Evolutionary conservation across 129 eudicot species (phyloP), one percentile per base, ranked within the genome.

Genomic region (Pulicaria dysenterica): DNA sequence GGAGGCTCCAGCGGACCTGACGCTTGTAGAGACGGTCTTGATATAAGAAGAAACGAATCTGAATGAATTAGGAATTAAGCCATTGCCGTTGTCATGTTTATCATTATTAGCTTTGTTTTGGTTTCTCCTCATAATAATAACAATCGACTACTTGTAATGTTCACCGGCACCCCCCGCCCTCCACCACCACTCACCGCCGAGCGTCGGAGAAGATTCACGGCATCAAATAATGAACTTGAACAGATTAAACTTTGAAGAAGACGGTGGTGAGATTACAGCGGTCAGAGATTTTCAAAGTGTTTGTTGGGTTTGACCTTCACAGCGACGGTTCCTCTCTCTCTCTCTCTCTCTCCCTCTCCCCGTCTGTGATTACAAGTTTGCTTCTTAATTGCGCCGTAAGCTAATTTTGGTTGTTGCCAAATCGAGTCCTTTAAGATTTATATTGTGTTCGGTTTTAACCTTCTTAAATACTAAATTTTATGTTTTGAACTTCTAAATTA

Each of bases 1-100:
- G 24, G 96, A 82, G 24, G 88, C 91, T 54, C 91, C 88, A 43
- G 89, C 92, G 19, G 87, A 79, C 77, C 87, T 76, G 9, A 89
- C 95, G 78, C 79, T 82, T 43, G 88, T 55, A 19, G 95, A 88
- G 31, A 88, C 96, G 55, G 92, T 84, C 59, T 83, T 87, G 67
- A 90, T 83, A 46, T 85, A 90, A 8, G 96, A 87, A 0, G 91
- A 80, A 37, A 90, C 83, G 38, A 90, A 81, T 83, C 82, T 80
- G 42, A 87, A 73, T 0, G 93, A 86, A 81, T 78, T 86, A 14
- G 87, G 87, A 2, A 86, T 59, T 43, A 89, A 76, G 36, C 89
- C 81, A 88, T 85, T 85, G 36, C 70, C 65, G 34, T 36, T 59
- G 31, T 63, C 84, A 46, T 57, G 74, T 34, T 66, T 81, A 44